Base-by-base conservation (phyloP, 2,329 filamentous ascomycete species). In the Trichoderma guizhouense region DNA sequence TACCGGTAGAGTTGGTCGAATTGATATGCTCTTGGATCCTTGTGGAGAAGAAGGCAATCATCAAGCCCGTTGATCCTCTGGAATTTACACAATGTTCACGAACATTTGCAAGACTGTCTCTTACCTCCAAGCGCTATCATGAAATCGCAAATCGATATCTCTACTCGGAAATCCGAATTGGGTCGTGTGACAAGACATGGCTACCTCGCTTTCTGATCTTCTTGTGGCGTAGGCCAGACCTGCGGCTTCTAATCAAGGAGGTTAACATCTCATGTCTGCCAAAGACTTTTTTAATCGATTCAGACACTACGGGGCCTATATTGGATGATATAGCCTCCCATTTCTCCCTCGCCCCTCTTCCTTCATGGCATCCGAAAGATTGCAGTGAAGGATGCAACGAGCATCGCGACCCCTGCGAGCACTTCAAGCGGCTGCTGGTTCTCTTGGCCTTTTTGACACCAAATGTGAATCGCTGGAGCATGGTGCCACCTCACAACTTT, bases 21-120 rank as follows among this genome's bases (percentile, higher is more conserved):
- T 14, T 67, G 6, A 67, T 67, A 39, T 67, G 64, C 36, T 28
- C 30, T 39, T 39, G 47, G 47, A 67, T 67, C 7, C 15, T 39
- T 21, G 32, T 6, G 14, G 47, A 67, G n/a, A 67, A 32, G 15
- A 67, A 32, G 32, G 8, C n/a, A 2, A 39, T 26, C 7, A 3
- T 26, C 14, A 21, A 51, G n/a, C 4, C 43, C 18, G n/a, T 6
- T 21, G n/a, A 12, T 21, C n/a, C 18, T 30, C n/a, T 11, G 11
- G 3, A 28, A 15, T 53, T 28, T 53, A 78, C 76, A 3, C 55
- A 62, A n/a, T 69, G 61, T 30, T 53, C 67, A 21, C 32, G 36
- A 62, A 62, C 39, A 28, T 39, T 69, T 26, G 67, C 67, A 3
- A 69, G 58, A 2, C 26, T 69, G 21, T 69, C 39, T 0, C 57